Base-by-base conservation (phyloP, 352 stramenopile genomes). In the Globisporangium mamillatum region DNA sequence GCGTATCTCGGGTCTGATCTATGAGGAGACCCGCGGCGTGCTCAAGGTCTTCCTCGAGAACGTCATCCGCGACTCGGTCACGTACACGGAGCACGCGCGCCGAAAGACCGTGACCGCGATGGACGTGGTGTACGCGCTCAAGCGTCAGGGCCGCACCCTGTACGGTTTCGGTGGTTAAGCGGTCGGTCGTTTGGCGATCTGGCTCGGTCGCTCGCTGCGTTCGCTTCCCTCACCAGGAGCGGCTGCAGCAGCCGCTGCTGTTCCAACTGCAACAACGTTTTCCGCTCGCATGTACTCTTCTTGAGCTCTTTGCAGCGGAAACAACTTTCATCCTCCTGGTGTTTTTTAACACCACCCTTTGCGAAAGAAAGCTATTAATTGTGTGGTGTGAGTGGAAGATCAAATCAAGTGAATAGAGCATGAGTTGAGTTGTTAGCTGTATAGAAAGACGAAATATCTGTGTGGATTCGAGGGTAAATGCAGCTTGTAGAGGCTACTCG, bases 31-130 rank as follows among this genome's bases (percentile, higher is more conserved):
- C 48, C 92, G 96, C 73, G 96, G 97, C 69, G 97, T 99, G 38
- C 90, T 99, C 66, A 99, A 99, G 89, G 96, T 98, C 32, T 99
- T 99, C 84, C 86, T 99, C 20, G 97, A 99, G 82, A 98, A 98
- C 81, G 94, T 99, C 20, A 99, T 99, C 82, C 84, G 91, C 75
- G 95, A 99, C 79, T 95, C 94, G 48, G 88, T 98, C 24, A 98
- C 91, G 3, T 98, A 98, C 87, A 98, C 94, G 54, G 95, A 98
- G 88, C 93, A 98, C 79, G 95, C 94, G 46, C 91, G 94, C 70
- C 84, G 97, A 54, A 99, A 98, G 91, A 99, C 95, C 22, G 97
- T 99, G 72, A 99, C 96, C 54, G 97, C 97, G 61, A 98, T 99
- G 94, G 96, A 99, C 74, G 96, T 99, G 20, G 96, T 99, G 63